These are phyloP conservation scores for Microcyclospora tardicrescens DNA, from an alignment of 2,329 filamentous ascomycete species.

Conservation along the genomic window DNA sequence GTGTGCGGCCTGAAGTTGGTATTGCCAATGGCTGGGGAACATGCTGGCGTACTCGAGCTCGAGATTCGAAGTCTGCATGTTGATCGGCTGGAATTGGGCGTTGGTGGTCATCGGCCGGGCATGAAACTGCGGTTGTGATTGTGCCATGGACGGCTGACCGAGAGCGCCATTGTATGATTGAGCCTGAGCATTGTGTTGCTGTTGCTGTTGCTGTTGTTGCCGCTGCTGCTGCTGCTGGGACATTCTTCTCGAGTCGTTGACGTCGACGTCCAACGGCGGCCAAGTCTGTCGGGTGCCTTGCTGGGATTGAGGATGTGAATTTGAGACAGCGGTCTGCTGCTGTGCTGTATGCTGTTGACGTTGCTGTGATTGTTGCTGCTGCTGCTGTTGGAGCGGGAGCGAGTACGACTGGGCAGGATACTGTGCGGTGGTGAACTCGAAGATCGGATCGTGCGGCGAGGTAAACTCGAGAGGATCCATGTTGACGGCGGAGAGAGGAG, in stretches of 20 bases:
- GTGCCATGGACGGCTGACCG: not conserved
- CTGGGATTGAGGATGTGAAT: slow-evolving; percentile 7
- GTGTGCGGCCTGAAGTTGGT: slow-evolving; percentile 25
- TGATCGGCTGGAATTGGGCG: slow-evolving; percentile 14
- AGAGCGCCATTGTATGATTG: not conserved
- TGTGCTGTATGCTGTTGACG: slow-evolving; percentile 1
- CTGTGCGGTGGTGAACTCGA: too few relatives aligned
- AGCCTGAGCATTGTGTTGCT: slow-evolving; percentile 3
- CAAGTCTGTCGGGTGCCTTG: slow-evolving; percentile 2
- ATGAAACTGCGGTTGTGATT: slow-evolving; percentile 10
- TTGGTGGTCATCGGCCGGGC: slow-evolving; percentile 19
- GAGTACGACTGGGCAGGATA: too few relatives aligned
- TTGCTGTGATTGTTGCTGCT: too few relatives aligned
- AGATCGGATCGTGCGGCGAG: too few relatives aligned
- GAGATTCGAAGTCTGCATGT: slow-evolving; percentile 18
- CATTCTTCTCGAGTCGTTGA: slow-evolving; percentile 14
- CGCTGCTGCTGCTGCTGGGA: slow-evolving; percentile 10
- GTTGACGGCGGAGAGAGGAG: too few relatives aligned
- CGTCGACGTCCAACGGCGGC: slow-evolving; percentile 11
- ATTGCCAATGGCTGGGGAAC: slow-evolving; percentile 30
- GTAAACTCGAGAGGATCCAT: too few relatives aligned
- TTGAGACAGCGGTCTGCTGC: slow-evolving; percentile 10
- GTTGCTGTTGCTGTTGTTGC: slow-evolving; percentile 10
- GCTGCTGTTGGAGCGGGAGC: too few relatives aligned
- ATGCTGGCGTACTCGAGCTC: slow-evolving; percentile 22